These are phyloP conservation scores for Saccharomyces hybrid DNA, from an alignment of 1,139 yeast genomes.

Conservation along the genomic window DNA sequence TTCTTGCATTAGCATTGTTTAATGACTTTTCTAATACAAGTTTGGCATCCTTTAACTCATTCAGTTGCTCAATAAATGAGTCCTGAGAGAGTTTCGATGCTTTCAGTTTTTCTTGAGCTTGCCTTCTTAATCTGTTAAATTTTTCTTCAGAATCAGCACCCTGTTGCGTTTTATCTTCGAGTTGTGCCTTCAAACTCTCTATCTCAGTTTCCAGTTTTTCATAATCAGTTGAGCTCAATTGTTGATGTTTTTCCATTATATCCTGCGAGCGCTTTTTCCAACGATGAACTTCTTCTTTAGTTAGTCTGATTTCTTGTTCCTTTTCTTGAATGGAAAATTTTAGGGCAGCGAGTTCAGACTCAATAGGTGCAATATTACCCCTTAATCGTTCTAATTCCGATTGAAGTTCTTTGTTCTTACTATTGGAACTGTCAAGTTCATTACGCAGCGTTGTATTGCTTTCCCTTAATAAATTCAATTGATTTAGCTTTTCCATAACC, in stretches of 20 bases:
- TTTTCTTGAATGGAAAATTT: slow-evolving; percentile 38
- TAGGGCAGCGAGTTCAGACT: slow-evolving; percentile 25
- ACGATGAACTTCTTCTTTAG: slow-evolving; percentile 40
- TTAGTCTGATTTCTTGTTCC: slow-evolving; percentile 35
- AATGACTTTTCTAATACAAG: slow-evolving; percentile 15
- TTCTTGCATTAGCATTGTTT: slow-evolving; percentile 12
- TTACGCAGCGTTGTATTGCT: slow-evolving; percentile 64
- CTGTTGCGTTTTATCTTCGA: slow-evolving; percentile 23
- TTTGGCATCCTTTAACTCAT: slow-evolving; percentile 14
- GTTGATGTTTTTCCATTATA: slow-evolving; percentile 41
- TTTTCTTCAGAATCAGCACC: slow-evolving; percentile 30
- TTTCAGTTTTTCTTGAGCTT: slow-evolving; percentile 36
- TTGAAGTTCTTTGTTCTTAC: slow-evolving; percentile 31
- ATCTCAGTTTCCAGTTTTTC: slow-evolving; percentile 33
- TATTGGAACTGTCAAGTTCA: slow-evolving; percentile 36
- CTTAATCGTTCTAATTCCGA: slow-evolving; percentile 31
- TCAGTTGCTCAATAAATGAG: slow-evolving; percentile 14
- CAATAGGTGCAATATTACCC: slow-evolving; percentile 21
- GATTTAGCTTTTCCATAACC: slow-evolving; percentile 54
- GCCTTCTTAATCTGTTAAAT: slow-evolving; percentile 31
- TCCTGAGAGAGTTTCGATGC: slow-evolving; percentile 30
- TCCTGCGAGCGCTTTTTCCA: slow-evolving; percentile 50
- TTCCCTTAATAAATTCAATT: slow-evolving; percentile 63
- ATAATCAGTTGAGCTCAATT: slow-evolving; percentile 44
- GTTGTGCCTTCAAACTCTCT: slow-evolving; percentile 19